phyloP scores from a whole-genome alignment of 106 monocot species.

The Posidonia australis region DNA sequence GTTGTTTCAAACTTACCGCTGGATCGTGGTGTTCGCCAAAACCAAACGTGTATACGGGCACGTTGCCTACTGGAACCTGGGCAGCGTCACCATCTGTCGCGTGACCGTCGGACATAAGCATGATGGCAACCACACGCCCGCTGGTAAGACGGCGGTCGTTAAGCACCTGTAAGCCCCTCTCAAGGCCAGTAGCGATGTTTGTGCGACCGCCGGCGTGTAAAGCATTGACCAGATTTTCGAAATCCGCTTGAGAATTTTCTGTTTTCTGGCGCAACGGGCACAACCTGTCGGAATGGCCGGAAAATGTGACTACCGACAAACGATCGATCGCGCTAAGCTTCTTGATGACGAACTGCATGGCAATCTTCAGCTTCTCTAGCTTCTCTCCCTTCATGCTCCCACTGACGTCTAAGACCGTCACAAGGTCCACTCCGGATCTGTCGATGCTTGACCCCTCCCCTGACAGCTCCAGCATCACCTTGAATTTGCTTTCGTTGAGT shows the following conservation, averaged over 20 bases:
- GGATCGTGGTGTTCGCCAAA: too few relatives aligned
- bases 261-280: background rate
- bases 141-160: background rate
- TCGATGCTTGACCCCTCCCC: background rate
- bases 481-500: background rate
- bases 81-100: background rate
- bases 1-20: background rate
- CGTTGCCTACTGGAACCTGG: background rate
- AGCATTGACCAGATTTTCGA: background rate
- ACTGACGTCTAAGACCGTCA: background rate
- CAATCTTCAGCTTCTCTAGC: background rate
- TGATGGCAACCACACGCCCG: background rate
- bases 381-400: background rate
- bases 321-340: background rate
- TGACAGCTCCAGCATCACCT: background rate
- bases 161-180: background rate
- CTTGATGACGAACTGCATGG: background rate
- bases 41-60: slow-evolving; percentile 1
- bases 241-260: background rate
- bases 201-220: background rate
- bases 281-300: background rate
- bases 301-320: background rate
- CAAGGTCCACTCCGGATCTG: background rate
- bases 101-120: background rate
- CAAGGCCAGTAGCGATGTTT: background rate